Base-by-base conservation (phyloP, 768 basidiomycete genomes). In the Lactarius sp. region DNA sequence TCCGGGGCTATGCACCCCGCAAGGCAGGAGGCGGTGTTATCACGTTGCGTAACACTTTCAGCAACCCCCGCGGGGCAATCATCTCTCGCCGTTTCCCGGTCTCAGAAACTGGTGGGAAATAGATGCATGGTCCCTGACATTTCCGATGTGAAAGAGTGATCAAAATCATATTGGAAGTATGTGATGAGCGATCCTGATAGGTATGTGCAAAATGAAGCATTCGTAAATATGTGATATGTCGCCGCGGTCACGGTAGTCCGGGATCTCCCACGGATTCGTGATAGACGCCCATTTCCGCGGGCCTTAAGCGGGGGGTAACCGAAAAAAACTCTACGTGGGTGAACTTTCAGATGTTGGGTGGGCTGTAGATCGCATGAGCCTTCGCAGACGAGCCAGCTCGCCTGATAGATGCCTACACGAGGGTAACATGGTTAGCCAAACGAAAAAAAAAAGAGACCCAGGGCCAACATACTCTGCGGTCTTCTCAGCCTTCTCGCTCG, bases 331-430 rank as follows among this genome's bases (percentile, higher is more conserved):
- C 42, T 65, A 65, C 49, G 59, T 60, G 41, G 64, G 59, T 33
- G 49, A 60, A 34, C 42, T 31, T 42, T 65, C 63, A 7, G 66
- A 18, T 46, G 13, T 31, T 10, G 65, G 50, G 31, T 56, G 56
- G 49, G 79, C 76, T 68, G 82, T 79, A 46, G 76, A 75, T 70
- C 83, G 87, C 84, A 92, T 91, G 46, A 92, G 79, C 68, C 90
- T 80, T 70, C 87, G 80, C 70, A 92, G 75, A 61, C 88, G 79
- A 54, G 83, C 81, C 51, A 92, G 77, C 71, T 92, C 90, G 34
- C 78, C 76, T 6, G 86, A 76, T 36, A 91, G 73, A 37, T 76
- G 75, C 69, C 88, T 89, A 69, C 33, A 59, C 42, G 63, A 50
- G 39, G 66, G 18, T 57, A 39, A 62, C 49, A 42, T 46, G 52